Percentiles rank a stretch among this genome's conserved stretches.
Conservation (phyloP, 2,329 filamentous ascomycete species). For the Aspergillus transmontanensis region DNA sequence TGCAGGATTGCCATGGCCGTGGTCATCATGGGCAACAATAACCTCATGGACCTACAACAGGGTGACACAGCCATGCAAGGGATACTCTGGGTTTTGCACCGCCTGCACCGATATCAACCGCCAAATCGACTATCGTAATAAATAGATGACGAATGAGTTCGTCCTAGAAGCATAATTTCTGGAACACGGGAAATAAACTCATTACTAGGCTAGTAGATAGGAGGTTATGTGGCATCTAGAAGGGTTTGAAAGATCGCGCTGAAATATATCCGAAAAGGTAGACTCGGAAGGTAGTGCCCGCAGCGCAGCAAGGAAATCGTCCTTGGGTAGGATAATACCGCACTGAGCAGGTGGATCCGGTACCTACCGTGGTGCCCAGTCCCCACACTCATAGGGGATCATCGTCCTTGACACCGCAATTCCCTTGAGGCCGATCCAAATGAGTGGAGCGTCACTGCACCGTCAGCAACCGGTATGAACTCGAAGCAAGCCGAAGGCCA, state of each 20-base stretch:
- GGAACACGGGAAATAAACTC: conserved; percentile 4
- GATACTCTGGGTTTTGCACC: conserved; percentile 12
- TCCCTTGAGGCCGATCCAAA: conserved; percentile 2
- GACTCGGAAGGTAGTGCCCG: neutral
- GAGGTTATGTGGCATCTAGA: neutral
- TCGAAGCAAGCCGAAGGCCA: neutral
- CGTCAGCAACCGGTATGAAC: neutral
- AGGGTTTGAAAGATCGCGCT: neutral
- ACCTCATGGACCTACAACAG: conserved; percentile 19
- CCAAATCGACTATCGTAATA: conserved; percentile 8
- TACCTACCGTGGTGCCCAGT: neutral
- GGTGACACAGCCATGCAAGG: conserved; percentile 27
- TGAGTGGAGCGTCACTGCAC: neutral
- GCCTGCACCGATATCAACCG: conserved; percentile 4
- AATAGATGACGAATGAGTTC: neutral
- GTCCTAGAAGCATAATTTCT: neutral
- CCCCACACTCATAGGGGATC: neutral
- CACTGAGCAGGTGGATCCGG: neutral
- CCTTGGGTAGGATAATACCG: neutral
- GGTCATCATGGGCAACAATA: conserved; percentile 17
- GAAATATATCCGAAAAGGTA: conserved; percentile 1
- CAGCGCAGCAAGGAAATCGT: neutral
- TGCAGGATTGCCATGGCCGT: conserved; percentile 18
- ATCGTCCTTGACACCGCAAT: conserved; percentile 5
- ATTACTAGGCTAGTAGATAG: neutral